Evolutionary conservation across 805 yeast species (phyloP).

Genomic region (Myxozyma mucilagina): DNA sequence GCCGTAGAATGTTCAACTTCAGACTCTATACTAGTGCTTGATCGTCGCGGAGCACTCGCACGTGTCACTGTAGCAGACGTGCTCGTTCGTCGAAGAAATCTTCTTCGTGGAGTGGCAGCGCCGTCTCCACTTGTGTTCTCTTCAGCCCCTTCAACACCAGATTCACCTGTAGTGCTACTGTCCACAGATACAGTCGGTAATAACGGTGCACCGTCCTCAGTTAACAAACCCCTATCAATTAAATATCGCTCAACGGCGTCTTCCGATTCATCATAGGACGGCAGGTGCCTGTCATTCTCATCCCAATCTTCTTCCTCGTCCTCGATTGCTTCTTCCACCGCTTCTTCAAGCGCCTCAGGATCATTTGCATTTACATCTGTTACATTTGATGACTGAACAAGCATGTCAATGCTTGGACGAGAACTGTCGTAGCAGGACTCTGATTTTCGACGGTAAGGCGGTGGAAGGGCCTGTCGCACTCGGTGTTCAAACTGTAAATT

Average conservation of each 20-base stretch:
- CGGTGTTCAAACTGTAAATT: conserved; percentile 40
- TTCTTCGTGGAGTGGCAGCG: not conserved
- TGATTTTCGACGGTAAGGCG: conserved; percentile 35
- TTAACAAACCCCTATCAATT: conserved; percentile 28
- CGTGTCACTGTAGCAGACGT: conserved; percentile 5
- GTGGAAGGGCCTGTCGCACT: conserved; percentile 38
- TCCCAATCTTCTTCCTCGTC: conserved; percentile 32
- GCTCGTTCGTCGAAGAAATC: conserved; percentile 5
- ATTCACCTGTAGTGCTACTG: not conserved
- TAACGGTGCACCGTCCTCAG: conserved; percentile 27
- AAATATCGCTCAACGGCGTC: conserved; percentile 31
- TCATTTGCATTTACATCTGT: not conserved
- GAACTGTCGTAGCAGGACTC: conserved; percentile 23
- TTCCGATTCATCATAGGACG: conserved; percentile 29
- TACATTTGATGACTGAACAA: not conserved
- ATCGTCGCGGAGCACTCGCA: not conserved
- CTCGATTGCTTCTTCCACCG: conserved; percentile 27
- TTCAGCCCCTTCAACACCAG: not conserved
- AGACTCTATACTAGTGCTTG: not conserved
- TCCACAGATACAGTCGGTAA: conserved; percentile 15
- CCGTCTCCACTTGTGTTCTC: not conserved
- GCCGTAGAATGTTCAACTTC: conserved; percentile 11
- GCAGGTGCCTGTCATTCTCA: conserved; percentile 25
- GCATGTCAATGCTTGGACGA: not conserved
- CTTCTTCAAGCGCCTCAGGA: conserved; percentile 4